Conservation (phyloP, 805 yeast genomes). For the Ogataea naganishii region DNA sequence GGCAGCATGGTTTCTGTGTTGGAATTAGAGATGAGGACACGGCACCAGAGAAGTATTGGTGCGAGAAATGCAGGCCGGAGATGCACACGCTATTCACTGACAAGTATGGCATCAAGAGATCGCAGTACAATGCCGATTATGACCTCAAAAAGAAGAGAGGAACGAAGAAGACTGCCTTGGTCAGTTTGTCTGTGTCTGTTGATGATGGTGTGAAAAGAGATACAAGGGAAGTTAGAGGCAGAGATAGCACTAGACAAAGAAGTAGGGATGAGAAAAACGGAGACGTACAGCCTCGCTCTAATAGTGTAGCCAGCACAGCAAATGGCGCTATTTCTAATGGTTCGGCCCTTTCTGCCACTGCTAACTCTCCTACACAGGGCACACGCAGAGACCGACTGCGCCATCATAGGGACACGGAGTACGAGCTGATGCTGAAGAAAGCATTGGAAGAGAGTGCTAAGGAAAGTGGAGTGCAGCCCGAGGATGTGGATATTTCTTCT, state of each 20-base stretch:
- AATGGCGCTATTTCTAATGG: no score
- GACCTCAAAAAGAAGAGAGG: slow-evolving; percentile 6
- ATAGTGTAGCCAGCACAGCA: no score
- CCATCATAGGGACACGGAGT: slow-evolving; percentile 27
- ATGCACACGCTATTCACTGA: slow-evolving; percentile 51
- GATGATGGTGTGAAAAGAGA: no score
- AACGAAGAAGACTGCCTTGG: background rate
- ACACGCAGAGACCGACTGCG: no score
- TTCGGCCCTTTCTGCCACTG: no score
- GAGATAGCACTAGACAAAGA: slow-evolving; percentile 11
- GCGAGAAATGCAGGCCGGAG: slow-evolving; percentile 86
- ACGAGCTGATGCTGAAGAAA: slow-evolving; percentile 27
- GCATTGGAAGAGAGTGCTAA: slow-evolving; percentile 51
- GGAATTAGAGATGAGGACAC: slow-evolving; percentile 67
- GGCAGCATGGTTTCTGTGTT: slow-evolving; percentile 98
- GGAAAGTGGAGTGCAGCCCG: slow-evolving; percentile 33
- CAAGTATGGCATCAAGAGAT: slow-evolving; percentile 36
- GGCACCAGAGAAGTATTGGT: slow-evolving; percentile 91
- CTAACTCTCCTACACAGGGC: no score
- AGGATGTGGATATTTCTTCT: slow-evolving; percentile 24
- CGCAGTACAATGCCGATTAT: slow-evolving; percentile 39
- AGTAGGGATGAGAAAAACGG: slow-evolving; percentile 18
- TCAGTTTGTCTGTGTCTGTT: no score
- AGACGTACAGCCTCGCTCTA: no score
- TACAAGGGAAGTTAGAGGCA: no score